These are phyloP conservation scores for Tubosaeta brunneosetosa DNA, from an alignment of 768 basidiomycete genomes.

Conservation along the genomic window DNA sequence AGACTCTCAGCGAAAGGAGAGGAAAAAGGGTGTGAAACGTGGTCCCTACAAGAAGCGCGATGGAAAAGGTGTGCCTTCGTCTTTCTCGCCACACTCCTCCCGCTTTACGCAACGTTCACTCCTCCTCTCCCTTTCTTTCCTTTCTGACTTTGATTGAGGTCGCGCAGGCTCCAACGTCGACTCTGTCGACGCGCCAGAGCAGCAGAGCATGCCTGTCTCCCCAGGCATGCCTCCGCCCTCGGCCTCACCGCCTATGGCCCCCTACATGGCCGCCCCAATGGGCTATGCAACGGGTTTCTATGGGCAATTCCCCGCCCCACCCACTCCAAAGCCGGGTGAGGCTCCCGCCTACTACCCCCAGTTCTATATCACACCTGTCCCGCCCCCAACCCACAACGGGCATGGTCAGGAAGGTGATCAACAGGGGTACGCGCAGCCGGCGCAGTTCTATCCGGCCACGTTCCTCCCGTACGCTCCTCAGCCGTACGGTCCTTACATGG, in stretches of 20 bases:
- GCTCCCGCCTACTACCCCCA: slow-evolving; percentile 48
- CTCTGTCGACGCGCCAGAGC: slow-evolving; percentile 38
- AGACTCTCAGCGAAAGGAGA: slow-evolving; percentile 89
- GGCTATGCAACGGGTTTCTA: slow-evolving; percentile 54
- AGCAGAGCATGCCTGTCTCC: slow-evolving; percentile 39
- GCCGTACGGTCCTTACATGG: slow-evolving; percentile 47
- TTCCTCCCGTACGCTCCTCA: slow-evolving; percentile 45
- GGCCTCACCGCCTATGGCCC: slow-evolving; percentile 44
- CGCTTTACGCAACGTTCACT: slow-evolving; percentile 13
- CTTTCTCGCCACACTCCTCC: slow-evolving; percentile 24
- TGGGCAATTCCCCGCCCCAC: slow-evolving; percentile 48
- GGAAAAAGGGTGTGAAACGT: slow-evolving; percentile 82
- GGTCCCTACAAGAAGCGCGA: slow-evolving; percentile 95
- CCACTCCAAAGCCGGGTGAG: slow-evolving; percentile 48
- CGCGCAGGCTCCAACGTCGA: slow-evolving; percentile 56
- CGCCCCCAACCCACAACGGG: slow-evolving; percentile 36
- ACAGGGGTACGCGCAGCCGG: slow-evolving; percentile 36
- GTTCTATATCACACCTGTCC: slow-evolving; percentile 45
- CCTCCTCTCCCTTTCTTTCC: slow-evolving; percentile 9
- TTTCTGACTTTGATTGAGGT: slow-evolving; percentile 49
- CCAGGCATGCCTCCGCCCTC: slow-evolving; percentile 39
- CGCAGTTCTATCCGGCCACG: slow-evolving; percentile 45
- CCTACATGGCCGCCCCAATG: slow-evolving; percentile 48
- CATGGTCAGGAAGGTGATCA: slow-evolving; percentile 41
- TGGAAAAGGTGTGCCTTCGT: slow-evolving; percentile 66